Conservation (phyloP, 2,329 filamentous ascomycete genomes). For the Colletotrichum caudatum region DNA sequence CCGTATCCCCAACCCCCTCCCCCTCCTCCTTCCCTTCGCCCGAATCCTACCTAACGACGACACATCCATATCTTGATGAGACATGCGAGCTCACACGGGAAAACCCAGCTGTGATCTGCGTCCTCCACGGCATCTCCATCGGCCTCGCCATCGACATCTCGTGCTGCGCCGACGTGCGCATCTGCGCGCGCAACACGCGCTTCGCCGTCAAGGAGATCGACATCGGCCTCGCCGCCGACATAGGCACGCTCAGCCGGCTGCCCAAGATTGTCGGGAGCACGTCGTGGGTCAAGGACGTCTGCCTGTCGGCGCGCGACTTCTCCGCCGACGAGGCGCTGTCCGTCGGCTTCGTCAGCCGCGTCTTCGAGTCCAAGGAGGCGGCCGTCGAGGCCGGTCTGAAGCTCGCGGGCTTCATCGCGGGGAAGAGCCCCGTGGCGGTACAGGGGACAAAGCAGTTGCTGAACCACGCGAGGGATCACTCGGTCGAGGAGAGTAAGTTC, state of each 20-base stretch:
- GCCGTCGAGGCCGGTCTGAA: slow-evolving; percentile 73
- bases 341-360: slow-evolving; percentile 77
- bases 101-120: slow-evolving; percentile 77
- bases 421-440: slow-evolving; percentile 89
- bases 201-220: slow-evolving; percentile 86
- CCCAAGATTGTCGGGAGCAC: slow-evolving; percentile 78
- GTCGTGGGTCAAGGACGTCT: slow-evolving; percentile 85
- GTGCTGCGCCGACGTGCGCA: slow-evolving; percentile 76
- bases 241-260: slow-evolving; percentile 79
- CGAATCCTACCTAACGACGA: background rate
- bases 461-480: slow-evolving; percentile 84
- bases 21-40: background rate
- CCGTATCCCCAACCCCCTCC: background rate
- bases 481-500: slow-evolving; percentile 77
- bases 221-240: slow-evolving; percentile 83
- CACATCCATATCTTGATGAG: background rate
- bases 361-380: slow-evolving; percentile 72
- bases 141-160: slow-evolving; percentile 83
- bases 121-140: slow-evolving; percentile 82
- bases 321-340: slow-evolving; percentile 74
- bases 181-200: slow-evolving; percentile 69
- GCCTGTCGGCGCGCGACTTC: slow-evolving; percentile 78
- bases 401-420: slow-evolving; percentile 74
- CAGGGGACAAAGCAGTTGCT: slow-evolving; percentile 89
- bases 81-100: slow-evolving; percentile 39